These are phyloP conservation scores for Coemansia sp. DNA, from an alignment of 192 early-diverging fungal species.

Conservation along the genomic window DNA sequence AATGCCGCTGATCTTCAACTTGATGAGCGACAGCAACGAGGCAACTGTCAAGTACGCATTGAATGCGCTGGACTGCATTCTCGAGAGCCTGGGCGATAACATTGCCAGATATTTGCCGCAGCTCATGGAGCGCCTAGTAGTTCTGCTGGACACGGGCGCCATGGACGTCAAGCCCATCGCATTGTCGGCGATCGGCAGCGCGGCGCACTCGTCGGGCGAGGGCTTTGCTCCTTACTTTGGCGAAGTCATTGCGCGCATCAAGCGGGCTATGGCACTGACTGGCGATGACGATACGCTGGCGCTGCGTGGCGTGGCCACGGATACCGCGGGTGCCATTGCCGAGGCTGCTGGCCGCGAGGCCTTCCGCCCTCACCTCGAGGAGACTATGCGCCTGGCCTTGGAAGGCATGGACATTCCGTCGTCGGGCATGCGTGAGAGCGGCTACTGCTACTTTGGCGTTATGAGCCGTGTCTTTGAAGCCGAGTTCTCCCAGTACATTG, in stretches of 20 bases:
- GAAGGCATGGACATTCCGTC: constrained; percentile 76
- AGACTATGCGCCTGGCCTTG: constrained; percentile 73
- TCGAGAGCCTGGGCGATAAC: constrained; percentile 79
- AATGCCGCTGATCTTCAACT: constrained; percentile 79
- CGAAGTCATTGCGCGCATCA: constrained; percentile 66
- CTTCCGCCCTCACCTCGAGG: constrained; percentile 74
- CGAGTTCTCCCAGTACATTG: constrained; percentile 79
- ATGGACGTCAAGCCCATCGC: constrained; percentile 75
- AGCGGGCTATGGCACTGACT: constrained; percentile 68
- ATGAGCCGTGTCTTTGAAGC: constrained; percentile 77
- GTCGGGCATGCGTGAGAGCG: constrained; percentile 77
- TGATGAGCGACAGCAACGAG: constrained; percentile 74
- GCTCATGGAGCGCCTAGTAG: constrained; percentile 78
- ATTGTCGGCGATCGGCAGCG: constrained; percentile 83
- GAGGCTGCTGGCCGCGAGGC: constrained; percentile 82
- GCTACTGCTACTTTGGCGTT: constrained; percentile 83
- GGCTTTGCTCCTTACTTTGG: constrained; percentile 73
- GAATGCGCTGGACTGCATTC: constrained; percentile 85
- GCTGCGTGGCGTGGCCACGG: constrained; percentile 82
- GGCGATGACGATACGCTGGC: constrained; percentile 67
- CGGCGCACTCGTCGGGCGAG: constrained; percentile 80
- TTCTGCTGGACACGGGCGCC: constrained; percentile 67
- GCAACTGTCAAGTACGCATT: constrained; percentile 77
- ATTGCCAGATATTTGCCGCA: constrained; percentile 78
- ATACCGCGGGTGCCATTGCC: constrained; percentile 81